A percentile compares a stretch with the other conserved stretches of the same genome.
phyloP scores from a whole-genome alignment of 208 protist genomes.

The Leishmania mexicana region DNA sequence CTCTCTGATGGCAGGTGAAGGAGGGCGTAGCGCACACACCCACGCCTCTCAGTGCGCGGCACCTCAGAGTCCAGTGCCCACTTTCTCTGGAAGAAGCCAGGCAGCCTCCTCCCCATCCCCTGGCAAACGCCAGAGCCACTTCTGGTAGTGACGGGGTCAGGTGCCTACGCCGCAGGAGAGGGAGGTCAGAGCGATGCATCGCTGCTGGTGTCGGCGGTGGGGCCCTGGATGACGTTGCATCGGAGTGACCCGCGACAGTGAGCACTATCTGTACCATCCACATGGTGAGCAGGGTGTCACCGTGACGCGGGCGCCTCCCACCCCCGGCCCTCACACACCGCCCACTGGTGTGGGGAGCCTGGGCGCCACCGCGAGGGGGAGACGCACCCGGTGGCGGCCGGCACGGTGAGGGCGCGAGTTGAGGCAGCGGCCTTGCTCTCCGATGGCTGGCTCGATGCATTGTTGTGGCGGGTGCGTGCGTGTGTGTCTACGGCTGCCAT shows the following conservation, averaged over 20 bases:
- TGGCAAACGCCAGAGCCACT: background rate
- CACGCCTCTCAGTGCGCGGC: background rate
- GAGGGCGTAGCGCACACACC: too few relatives aligned
- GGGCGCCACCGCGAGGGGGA: background rate
- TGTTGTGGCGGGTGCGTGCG: background rate
- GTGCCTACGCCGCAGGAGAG: background rate
- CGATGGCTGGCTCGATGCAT: background rate
- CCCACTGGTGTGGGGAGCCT: background rate
- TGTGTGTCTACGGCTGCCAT: background rate
- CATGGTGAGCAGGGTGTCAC: background rate
- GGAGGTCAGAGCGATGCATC: background rate
- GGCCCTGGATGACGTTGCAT: background rate
- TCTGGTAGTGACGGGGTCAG: background rate
- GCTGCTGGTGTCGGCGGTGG: background rate
- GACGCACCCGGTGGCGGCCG: background rate
- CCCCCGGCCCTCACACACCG: background rate
- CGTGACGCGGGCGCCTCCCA: background rate
- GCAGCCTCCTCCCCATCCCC: background rate
- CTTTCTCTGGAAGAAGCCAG: background rate
- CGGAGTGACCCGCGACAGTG: background rate
- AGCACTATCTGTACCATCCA: background rate
- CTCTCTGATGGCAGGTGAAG: background rate
- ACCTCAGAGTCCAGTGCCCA: background rate
- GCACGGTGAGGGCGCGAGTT: background rate
- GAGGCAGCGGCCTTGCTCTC: background rate